Base-by-base conservation (phyloP, 805 yeast genomes). In the Wickerhamiella sergipiensis region DNA sequence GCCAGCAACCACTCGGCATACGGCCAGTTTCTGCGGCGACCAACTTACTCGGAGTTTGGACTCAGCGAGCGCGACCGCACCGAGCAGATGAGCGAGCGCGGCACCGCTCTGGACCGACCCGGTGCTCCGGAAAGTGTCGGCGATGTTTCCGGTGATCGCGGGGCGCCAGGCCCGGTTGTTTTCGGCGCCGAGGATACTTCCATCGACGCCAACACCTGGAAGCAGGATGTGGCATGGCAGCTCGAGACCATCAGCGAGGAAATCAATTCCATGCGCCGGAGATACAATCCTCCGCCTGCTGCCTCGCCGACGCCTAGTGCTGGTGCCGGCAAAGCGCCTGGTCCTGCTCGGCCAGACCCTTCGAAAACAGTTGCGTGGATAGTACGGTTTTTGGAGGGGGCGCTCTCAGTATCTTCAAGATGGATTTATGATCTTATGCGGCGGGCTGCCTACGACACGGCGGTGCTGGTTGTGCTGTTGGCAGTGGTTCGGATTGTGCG, bases 231-330 rank as follows among this genome's bases (percentile, higher is more conserved):
- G 6, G 53, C 58, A 6, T 55, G 60, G 59, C 61, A 61, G 15
- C 50, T 61, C 17, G 64, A 61, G 38, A 55, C 61, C 9, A 56
- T 61, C 15, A 51, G 51, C 40, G 64, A 61, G 50, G 61, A 61
- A 47, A 58, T 61, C 43, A 48, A 46, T 36, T 52, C 58, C 12
- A 56, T 59, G 42, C 51, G 61, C 18, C 39, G 53, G 19, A 44
- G 53, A 22, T 53, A 50, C 22, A 43, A 31, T n/a, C 45, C 42
- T 6, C 33, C 36, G 10, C n/a, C n/a, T n/a, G 31, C 6, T 12
- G 19, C 46, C 7, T 33, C 46, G 12, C 6, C 18, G 7, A 13
- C 19, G 3, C 19, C 40, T n/a, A 18, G 18, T n/a, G 2, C 9
- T 17, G 40, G 2, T 15, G 19, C 18, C 19, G 9, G 9, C 15